These are phyloP conservation scores for Wickerhamiella cacticola DNA, from an alignment of 805 yeast species.

Conservation along the genomic window DNA sequence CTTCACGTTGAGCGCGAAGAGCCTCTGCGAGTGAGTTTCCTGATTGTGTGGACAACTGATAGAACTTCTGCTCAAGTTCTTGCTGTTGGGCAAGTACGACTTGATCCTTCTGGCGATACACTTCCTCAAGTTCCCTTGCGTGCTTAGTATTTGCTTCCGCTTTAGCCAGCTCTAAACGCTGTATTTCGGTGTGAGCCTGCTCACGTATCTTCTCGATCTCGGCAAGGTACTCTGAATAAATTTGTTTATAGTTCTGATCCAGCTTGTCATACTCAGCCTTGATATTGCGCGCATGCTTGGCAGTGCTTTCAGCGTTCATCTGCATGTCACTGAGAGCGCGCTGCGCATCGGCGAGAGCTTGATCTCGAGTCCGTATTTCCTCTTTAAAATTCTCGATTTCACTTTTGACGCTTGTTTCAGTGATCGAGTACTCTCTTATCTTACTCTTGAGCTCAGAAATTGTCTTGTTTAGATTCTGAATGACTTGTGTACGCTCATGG, in stretches of 20 bases:
- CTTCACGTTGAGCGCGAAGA: background rate
- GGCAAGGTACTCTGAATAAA: background rate
- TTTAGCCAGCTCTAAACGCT: background rate
- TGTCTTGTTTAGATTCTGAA: background rate
- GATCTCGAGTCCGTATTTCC: background rate
- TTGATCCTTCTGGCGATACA: background rate
- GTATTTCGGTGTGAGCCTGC: background rate
- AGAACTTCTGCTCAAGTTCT: background rate
- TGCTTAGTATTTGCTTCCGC: background rate
- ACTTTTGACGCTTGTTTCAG: background rate
- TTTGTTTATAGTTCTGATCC: background rate
- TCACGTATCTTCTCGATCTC: background rate
- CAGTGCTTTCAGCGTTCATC: background rate
- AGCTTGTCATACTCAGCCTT: background rate
- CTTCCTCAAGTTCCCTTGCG: background rate
- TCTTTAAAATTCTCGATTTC: background rate
- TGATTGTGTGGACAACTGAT: background rate
- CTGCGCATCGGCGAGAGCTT: background rate
- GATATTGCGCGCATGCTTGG: background rate
- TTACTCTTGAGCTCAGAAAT: background rate
- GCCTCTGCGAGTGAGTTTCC: background rate
- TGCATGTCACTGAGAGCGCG: background rate
- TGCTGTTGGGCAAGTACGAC: background rate
- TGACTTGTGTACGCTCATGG: background rate
- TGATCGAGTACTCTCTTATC: background rate